These are phyloP conservation scores for Aspergillus asperescens DNA, from an alignment of 495 filamentous ascomycete species.

Conservation along the genomic window DNA sequence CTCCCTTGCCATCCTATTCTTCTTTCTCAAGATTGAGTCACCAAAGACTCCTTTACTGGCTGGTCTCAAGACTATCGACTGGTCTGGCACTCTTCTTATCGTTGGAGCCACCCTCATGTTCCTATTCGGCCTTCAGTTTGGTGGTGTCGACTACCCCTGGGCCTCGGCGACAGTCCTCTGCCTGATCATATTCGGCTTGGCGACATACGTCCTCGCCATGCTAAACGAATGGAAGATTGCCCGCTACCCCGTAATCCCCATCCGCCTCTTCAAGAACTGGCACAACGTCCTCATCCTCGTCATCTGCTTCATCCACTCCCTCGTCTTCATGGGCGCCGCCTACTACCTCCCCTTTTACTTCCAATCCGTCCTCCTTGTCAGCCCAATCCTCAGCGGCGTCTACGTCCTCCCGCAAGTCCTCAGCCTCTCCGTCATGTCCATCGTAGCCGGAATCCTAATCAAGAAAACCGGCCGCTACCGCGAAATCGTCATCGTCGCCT, in stretches of 20 bases:
- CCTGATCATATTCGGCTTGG: conserved; percentile 67
- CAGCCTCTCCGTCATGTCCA: conserved; percentile 62
- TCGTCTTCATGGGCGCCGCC: conserved; percentile 66
- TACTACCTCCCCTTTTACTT: conserved; percentile 80
- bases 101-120: conserved; percentile 78
- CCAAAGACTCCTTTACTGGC: conserved; percentile 64
- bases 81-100: conserved; percentile 63
- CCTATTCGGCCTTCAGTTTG: conserved; percentile 72
- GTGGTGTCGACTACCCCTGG: conserved; percentile 75
- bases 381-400: conserved; percentile 71
- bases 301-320: conserved; percentile 60
- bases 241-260: conserved; percentile 70
- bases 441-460: conserved; percentile 61
- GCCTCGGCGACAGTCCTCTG: conserved; percentile 68
- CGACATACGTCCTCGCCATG: conserved; percentile 58
- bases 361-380: conserved; percentile 66
- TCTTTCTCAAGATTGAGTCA: conserved; percentile 72
- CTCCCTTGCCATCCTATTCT: conserved; percentile 58
- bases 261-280: conserved; percentile 56
- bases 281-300: conserved; percentile 55
- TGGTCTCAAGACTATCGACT: conserved; percentile 73
- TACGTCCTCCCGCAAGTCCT: conserved; percentile 73
- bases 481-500: conserved; percentile 45
- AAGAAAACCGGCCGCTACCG: conserved; percentile 58
- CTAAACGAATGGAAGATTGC: conserved; percentile 68